phyloP scores from a whole-genome alignment of 371 early-diverging fungal genomes.

The Mucor irregularis region DNA sequence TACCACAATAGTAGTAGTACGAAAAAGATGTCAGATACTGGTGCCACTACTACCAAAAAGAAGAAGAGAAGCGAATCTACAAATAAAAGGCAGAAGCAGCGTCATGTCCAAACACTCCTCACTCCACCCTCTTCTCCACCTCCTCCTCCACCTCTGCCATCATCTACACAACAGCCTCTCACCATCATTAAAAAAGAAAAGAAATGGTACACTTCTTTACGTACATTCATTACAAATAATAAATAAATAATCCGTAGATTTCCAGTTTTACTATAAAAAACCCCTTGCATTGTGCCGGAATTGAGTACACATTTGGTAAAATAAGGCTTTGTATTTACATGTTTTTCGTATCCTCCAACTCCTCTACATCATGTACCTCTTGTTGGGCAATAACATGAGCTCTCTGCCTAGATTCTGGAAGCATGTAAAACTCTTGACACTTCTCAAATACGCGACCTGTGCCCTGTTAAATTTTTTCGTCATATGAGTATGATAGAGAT shows the following conservation, averaged over 20 bases:
- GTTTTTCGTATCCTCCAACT: constrained; percentile 42
- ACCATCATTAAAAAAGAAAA: background rate
- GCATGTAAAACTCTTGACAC: constrained; percentile 46
- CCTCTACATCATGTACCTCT: constrained; percentile 45
- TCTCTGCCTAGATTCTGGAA: constrained; percentile 39
- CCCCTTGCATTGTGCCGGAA: constrained; percentile 1
- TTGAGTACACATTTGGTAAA: constrained; percentile 6
- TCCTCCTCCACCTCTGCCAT: background rate
- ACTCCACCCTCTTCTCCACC: too few species aligned
- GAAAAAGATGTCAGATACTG: too few species aligned
- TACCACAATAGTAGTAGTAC: too few species aligned
- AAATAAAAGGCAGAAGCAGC: background rate
- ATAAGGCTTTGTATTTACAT: background rate
- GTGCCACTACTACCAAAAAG: too few species aligned
- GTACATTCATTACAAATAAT: constrained; percentile 3
- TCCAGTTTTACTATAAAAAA: background rate
- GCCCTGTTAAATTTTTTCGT: constrained; percentile 26
- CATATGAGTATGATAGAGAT: background rate
- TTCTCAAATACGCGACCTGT: constrained; percentile 47
- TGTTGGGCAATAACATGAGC: constrained; percentile 36
- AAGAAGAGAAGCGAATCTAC: too few species aligned
- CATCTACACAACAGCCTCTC: background rate
- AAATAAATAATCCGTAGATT: background rate
- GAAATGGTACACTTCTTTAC: constrained; percentile 4
- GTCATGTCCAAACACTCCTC: too few species aligned